Conservation (phyloP, 106 monocot genomes). For the Phalaenopsis equestris region DNA sequence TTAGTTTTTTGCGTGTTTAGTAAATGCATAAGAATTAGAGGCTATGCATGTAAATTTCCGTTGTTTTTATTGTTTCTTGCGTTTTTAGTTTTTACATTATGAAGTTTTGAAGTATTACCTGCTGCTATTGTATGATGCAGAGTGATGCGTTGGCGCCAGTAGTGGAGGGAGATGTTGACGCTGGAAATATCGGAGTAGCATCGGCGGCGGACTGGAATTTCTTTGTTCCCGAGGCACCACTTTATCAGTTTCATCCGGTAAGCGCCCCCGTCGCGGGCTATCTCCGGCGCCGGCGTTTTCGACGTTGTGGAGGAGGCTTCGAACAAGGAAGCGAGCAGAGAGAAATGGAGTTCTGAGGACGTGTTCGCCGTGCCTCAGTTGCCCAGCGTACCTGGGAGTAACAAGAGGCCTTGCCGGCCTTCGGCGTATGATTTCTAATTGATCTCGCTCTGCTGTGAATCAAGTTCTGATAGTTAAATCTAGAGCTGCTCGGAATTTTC, state of each 20-base stretch:
- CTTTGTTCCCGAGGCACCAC: not conserved
- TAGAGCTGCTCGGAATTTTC: not conserved
- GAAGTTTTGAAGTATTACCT: too few relatives aligned
- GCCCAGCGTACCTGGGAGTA: not conserved
- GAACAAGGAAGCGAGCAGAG: not conserved
- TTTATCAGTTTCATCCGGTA: not conserved
- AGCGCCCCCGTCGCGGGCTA: not conserved
- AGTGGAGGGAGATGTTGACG: not conserved
- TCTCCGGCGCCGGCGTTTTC: not conserved
- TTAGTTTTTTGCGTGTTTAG: too few relatives aligned
- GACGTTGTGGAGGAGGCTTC: not conserved
- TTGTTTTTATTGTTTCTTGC: not conserved
- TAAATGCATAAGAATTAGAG: too few relatives aligned
- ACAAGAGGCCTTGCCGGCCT: not conserved
- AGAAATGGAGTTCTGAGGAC: not conserved
- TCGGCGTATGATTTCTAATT: not conserved
- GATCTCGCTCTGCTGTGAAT: not conserved
- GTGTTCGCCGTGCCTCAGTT: conserved; percentile 1
- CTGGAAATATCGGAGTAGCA: not conserved
- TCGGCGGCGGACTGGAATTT: not conserved
- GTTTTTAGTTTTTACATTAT: too few relatives aligned
- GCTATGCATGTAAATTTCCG: too few relatives aligned
- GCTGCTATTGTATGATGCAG: not conserved
- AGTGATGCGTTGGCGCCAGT: not conserved
- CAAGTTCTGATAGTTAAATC: not conserved